Evolutionary conservation across 441 rosid genomes (phyloP), one percentile per base, ranked within the genome.

Genomic region (Bruguiera hainesii): DNA sequence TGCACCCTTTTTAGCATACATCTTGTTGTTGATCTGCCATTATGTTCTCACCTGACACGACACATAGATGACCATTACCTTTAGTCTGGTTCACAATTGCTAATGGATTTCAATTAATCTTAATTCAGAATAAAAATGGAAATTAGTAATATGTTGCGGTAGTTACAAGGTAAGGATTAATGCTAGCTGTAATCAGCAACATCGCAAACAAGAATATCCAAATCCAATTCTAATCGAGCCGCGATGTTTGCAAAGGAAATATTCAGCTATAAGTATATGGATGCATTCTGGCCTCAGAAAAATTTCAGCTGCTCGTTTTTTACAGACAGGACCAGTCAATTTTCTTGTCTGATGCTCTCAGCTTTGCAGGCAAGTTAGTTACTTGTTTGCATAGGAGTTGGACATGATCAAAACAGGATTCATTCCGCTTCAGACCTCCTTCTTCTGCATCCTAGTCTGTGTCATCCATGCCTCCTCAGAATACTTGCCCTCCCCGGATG

Each of bases 361-460:
- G 33, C 19, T 37, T 61, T 35, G 15, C 28, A 39, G 46, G 48
- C 46, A 20, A 50, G 35, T 3, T 39, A 51, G 63, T 10, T 4
- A 28, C 29, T 55, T 42, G 60, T 42, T 49, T 46, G 33, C 13
- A 4, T 1, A 52, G 5, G 56, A 16, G 42, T 52, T 39, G 60
- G 73, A 51, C 42, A 79, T 79, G 84, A 69, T 60, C 72, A 71
- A n/a, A 51, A 60, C 57, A 50, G 33, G 35, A 35, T 29, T 55
- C 61, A 37, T 11, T 67, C 62, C 56, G 7, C 42, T 70, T 42
- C 56, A 68, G 28, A 68, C 71, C 50, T 67, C 70, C 65, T 61
- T 51, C 70, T 56, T 72, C 62, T 60, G 62, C 76, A 1, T 73
- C 4, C 26, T 61, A 19, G 46, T 58, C 50, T 67, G 67, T 46